Evolutionary conservation across 2,329 filamentous ascomycete species (phyloP).

Genomic region (Karstenula rhodostoma): DNA sequence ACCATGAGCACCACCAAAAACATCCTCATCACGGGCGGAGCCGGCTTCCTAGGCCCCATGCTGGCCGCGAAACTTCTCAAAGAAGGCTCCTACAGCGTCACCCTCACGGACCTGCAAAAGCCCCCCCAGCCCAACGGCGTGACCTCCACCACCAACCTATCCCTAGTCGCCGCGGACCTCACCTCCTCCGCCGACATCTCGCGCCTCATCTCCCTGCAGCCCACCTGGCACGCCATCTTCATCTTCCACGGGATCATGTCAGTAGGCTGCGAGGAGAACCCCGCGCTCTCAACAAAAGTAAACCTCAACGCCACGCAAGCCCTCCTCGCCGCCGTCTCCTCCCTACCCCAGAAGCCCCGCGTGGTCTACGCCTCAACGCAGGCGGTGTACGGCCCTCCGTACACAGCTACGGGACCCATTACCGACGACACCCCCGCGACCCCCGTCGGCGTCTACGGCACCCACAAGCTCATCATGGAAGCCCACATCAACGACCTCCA

Average conservation of each 20-base stretch:
- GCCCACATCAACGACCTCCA: slow-evolving; percentile 6
- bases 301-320: slow-evolving; percentile 65
- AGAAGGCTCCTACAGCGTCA: slow-evolving; percentile 52
- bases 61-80: slow-evolving; percentile 62
- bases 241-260: slow-evolving; percentile 73
- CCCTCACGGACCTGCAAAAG: slow-evolving; percentile 64
- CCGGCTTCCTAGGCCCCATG: slow-evolving; percentile 67
- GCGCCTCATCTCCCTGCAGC: not conserved
- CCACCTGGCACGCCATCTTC: slow-evolving; percentile 46
- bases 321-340: slow-evolving; percentile 58
- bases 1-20: slow-evolving; percentile 5
- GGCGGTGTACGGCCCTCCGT: slow-evolving; percentile 58
- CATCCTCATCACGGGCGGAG: slow-evolving; percentile 68
- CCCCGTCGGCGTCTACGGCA: slow-evolving; percentile 7
- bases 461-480: slow-evolving; percentile 11
- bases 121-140: slow-evolving; percentile 58
- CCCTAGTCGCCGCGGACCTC: not conserved
- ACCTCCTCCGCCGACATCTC: slow-evolving; percentile 41
- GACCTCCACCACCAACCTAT: not conserved
- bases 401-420: not conserved
- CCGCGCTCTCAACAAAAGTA: slow-evolving; percentile 63
- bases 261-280: slow-evolving; percentile 66
- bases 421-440: slow-evolving; percentile 5
- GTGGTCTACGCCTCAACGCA: slow-evolving; percentile 67
- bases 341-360: slow-evolving; percentile 28